These are phyloP conservation scores for Cudoniella acicularis DNA, from an alignment of 495 filamentous ascomycete species.

Conservation along the genomic window DNA sequence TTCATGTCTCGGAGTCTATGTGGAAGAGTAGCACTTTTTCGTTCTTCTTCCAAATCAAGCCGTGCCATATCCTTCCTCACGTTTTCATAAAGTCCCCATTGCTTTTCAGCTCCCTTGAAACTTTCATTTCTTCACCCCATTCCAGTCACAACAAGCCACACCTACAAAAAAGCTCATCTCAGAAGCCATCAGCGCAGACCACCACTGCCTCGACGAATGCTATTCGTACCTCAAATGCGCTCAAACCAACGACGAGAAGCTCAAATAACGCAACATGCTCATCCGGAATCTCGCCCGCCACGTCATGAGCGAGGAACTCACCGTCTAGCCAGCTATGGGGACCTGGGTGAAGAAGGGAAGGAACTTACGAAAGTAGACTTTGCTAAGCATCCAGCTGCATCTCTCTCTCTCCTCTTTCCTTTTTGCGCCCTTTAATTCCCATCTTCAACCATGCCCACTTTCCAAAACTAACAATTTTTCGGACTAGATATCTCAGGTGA, in stretches of 20 bases:
- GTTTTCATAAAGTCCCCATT: too few species aligned
- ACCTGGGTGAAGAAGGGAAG: neutral
- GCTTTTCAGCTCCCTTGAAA: too few species aligned
- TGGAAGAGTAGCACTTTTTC: neutral
- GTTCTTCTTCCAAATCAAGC: too few species aligned
- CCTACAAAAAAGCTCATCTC: neutral
- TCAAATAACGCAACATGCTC: neutral
- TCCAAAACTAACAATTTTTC: too few species aligned
- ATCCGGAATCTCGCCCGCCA: neutral
- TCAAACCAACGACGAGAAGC: neutral
- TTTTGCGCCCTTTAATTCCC: too few species aligned
- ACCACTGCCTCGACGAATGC: neutral
- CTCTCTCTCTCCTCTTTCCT: neutral
- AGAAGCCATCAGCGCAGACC: neutral
- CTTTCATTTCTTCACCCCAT: neutral
- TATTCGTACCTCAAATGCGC: neutral
- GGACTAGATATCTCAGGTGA: too few species aligned
- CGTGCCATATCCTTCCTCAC: too few species aligned
- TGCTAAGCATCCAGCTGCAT: neutral
- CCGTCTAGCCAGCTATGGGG: neutral
- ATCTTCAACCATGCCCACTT: too few species aligned
- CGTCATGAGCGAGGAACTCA: neutral
- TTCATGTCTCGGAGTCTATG: too few species aligned
- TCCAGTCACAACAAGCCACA: neutral
- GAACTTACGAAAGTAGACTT: neutral